phyloP scores from a whole-genome alignment of 257 asterid genomes.

The Nicotiana noctiflora region DNA sequence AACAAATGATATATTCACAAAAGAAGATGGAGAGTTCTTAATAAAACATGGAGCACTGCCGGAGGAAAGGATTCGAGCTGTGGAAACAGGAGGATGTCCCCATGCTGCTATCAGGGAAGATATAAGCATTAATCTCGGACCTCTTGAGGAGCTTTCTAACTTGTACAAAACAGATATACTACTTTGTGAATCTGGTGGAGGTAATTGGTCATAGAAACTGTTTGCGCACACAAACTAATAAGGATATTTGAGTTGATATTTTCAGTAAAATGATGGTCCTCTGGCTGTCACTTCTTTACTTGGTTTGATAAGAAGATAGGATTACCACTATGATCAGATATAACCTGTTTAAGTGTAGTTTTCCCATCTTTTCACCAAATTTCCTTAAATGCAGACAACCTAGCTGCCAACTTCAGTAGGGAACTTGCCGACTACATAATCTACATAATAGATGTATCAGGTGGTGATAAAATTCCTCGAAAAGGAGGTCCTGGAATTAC shows the following conservation, averaged over 20 bases:
- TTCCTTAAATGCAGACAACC: slow-evolving; percentile 47
- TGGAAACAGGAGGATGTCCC: slow-evolving; percentile 97
- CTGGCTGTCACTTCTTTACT: neutral
- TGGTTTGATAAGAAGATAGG: neutral
- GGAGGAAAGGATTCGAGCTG: slow-evolving; percentile 91
- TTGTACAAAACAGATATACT: slow-evolving; percentile 80
- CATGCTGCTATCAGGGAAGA: slow-evolving; percentile 97
- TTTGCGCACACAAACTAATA: neutral
- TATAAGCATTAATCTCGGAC: slow-evolving; percentile 88
- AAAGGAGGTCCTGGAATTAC: slow-evolving; percentile 99
- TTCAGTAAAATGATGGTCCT: neutral
- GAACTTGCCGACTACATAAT: slow-evolving; percentile 91
- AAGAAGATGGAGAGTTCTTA: slow-evolving; percentile 94
- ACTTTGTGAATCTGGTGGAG: slow-evolving; percentile 98
- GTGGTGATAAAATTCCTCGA: slow-evolving; percentile 91
- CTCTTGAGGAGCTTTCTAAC: slow-evolving; percentile 93
- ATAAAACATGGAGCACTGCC: slow-evolving; percentile 94
- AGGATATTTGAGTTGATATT: neutral
- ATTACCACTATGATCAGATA: neutral
- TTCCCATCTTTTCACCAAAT: neutral
- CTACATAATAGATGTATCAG: slow-evolving; percentile 90
- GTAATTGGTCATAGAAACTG: slow-evolving; percentile 26
- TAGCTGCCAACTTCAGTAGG: slow-evolving; percentile 96
- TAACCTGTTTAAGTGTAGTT: neutral
- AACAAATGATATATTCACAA: slow-evolving; percentile 92